Conservation (phyloP, 2,329 filamentous ascomycete species). For the Rutstroemia sp. region DNA sequence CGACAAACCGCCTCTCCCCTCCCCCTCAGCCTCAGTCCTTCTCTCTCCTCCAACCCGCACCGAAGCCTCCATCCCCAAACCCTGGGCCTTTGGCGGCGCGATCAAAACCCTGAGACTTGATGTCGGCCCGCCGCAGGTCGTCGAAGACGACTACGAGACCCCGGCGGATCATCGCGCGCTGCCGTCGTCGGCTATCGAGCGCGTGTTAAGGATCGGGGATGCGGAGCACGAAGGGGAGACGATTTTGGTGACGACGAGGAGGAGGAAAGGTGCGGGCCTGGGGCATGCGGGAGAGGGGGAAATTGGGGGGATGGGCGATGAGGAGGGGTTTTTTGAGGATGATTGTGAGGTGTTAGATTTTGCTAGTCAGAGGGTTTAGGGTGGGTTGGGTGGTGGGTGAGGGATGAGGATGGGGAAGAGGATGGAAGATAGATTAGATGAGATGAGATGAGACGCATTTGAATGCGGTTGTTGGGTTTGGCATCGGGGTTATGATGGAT, state of each 20-base stretch:
- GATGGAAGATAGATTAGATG: neutral
- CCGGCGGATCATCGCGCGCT: slow-evolving; percentile 48
- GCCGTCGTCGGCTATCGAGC: slow-evolving; percentile 57
- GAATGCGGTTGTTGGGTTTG: slow-evolving; percentile 1
- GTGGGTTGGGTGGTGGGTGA: neutral
- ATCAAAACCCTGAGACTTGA: slow-evolving; percentile 46
- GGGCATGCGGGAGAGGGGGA: slow-evolving; percentile 21
- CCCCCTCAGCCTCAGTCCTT: slow-evolving; percentile 22
- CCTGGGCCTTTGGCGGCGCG: slow-evolving; percentile 55
- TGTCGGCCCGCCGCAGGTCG: slow-evolving; percentile 38
- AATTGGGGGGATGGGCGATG: slow-evolving; percentile 43
- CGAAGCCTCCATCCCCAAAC: slow-evolving; percentile 6
- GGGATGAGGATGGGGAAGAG: neutral
- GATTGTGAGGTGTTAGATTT: slow-evolving; percentile 90
- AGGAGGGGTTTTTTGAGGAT: slow-evolving; percentile 81
- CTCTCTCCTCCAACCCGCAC: slow-evolving; percentile 20
- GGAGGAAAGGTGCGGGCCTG: slow-evolving; percentile 48
- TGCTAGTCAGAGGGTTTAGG: slow-evolving; percentile 57
- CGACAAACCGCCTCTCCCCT: slow-evolving; percentile 12
- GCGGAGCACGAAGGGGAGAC: slow-evolving; percentile 53
- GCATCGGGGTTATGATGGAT: neutral
- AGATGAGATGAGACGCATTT: neutral
- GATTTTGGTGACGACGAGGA: slow-evolving; percentile 74
- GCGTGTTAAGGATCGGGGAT: slow-evolving; percentile 47
- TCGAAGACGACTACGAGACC: slow-evolving; percentile 45